Evolutionary conservation across 139 green algal species (phyloP).

Genomic region (Tetradesmus obliquus): DNA sequence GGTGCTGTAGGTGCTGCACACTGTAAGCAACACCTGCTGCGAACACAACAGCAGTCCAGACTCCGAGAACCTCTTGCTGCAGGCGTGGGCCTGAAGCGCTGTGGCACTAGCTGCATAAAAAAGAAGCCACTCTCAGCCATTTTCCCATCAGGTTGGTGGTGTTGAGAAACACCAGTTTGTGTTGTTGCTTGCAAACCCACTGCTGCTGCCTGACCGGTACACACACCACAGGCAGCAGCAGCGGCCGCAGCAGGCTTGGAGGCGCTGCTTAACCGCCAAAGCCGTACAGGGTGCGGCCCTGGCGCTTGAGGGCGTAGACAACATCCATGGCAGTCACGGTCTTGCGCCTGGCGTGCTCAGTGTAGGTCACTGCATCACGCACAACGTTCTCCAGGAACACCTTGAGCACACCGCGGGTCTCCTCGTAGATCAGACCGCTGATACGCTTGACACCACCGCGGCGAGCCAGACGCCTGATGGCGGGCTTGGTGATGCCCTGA

Average conservation of each 20-base stretch:
- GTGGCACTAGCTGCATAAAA: too few species aligned
- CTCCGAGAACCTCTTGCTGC: too few species aligned
- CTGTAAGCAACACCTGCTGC: too few species aligned
- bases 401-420: conserved; percentile 92
- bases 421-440: conserved; percentile 91
- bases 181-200: background rate
- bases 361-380: conserved; percentile 98
- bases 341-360: conserved; percentile 96
- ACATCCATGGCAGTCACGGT: conserved; percentile 97
- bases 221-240: background rate
- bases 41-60: too few species aligned
- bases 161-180: background rate
- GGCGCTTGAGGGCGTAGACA: conserved; percentile 95
- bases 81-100: too few species aligned
- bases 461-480: conserved; percentile 81
- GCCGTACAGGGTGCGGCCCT: conserved; percentile 95
- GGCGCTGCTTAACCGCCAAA: conserved; percentile 88
- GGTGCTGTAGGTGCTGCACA: too few species aligned
- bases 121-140: too few species aligned
- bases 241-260: background rate
- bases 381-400: conserved; percentile 95
- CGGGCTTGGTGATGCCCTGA: conserved; percentile 91
- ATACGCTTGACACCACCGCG: conserved; percentile 91
- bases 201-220: background rate
- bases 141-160: background rate